Evolutionary conservation across 2,329 filamentous ascomycete genomes (phyloP).

Genomic region (Beauveria sp.): DNA sequence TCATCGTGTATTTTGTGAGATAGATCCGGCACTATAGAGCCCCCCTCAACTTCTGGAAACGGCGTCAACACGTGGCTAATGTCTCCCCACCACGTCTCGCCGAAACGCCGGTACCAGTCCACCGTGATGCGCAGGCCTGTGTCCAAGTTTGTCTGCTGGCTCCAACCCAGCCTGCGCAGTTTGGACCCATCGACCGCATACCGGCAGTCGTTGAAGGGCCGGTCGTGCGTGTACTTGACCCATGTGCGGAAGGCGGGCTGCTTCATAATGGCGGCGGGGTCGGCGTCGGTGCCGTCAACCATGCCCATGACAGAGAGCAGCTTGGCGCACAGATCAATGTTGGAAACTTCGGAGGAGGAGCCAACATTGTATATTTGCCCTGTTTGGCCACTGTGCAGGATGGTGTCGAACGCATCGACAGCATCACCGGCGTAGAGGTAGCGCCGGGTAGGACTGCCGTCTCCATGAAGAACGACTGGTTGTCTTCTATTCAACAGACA

Average conservation of each 20-base stretch:
- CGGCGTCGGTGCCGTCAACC: slow-evolving; percentile 37
- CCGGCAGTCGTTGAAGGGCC: slow-evolving; percentile 69
- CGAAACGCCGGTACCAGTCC: slow-evolving; percentile 61
- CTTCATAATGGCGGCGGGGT: slow-evolving; percentile 27
- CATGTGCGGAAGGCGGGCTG: slow-evolving; percentile 42
- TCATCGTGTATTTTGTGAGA: slow-evolving; percentile 27
- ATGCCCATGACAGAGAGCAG: slow-evolving; percentile 58
- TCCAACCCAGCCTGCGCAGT: slow-evolving; percentile 59
- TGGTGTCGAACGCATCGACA: slow-evolving; percentile 75
- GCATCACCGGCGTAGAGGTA: slow-evolving; percentile 76
- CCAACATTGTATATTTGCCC: slow-evolving; percentile 79
- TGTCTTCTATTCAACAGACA: slow-evolving; percentile 59
- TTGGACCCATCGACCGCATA: slow-evolving; percentile 67
- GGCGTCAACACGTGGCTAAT: slow-evolving; percentile 62
- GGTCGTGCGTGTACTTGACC: slow-evolving; percentile 69
- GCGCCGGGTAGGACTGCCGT: slow-evolving; percentile 64
- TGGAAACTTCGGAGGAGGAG: slow-evolving; percentile 70
- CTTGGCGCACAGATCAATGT: slow-evolving; percentile 58
- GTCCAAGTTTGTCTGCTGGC: slow-evolving; percentile 56
- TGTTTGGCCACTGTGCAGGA: slow-evolving; percentile 66
- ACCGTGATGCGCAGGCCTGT: slow-evolving; percentile 58
- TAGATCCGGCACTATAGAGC: slow-evolving; percentile 46
- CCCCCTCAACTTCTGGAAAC: slow-evolving; percentile 53
- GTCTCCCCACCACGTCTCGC: slow-evolving; percentile 65
- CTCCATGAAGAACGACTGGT: slow-evolving; percentile 67